A percentile compares a stretch with the other conserved stretches of the same genome.
Conservation (phyloP, 257 asterid genomes). For the Solanum raphanifolium region DNA sequence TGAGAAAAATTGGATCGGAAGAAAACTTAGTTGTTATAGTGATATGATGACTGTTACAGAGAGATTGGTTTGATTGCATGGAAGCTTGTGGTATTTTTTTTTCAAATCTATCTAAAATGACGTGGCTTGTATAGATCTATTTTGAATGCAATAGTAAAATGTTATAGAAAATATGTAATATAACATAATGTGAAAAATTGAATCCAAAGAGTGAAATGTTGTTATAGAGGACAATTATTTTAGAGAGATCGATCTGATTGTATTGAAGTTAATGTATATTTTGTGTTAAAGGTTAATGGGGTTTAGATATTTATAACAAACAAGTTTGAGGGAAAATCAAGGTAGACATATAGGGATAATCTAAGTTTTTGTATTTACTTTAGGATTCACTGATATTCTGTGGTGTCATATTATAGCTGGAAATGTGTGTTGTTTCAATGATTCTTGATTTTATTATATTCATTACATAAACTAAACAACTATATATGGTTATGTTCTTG, state of each 20-base stretch:
- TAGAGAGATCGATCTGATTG: not conserved
- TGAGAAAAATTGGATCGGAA: no score
- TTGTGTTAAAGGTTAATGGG: not conserved
- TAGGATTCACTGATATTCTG: not conserved
- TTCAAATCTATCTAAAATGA: not conserved
- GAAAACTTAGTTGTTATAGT: not conserved
- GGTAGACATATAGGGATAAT: slow-evolving; percentile 16
- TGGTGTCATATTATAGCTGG: not conserved
- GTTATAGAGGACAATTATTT: not conserved
- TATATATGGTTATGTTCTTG: not conserved
- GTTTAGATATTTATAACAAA: not conserved
- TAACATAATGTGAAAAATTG: not conserved
- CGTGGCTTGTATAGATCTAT: not conserved
- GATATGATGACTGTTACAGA: not conserved
- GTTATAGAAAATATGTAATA: not conserved
- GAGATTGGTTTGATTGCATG: not conserved
- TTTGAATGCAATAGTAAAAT: not conserved
- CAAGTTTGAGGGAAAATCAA: not conserved
- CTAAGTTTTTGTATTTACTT: slow-evolving; percentile 15
- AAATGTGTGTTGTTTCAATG: not conserved
- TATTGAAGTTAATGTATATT: not conserved
- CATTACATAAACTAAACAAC: not conserved
- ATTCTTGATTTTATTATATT: not conserved
- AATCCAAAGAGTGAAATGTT: not conserved
- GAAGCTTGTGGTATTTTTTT: not conserved